Evolutionary conservation across 2,329 filamentous ascomycete genomes (phyloP).

Genomic region (Beauveria brongniartii): DNA sequence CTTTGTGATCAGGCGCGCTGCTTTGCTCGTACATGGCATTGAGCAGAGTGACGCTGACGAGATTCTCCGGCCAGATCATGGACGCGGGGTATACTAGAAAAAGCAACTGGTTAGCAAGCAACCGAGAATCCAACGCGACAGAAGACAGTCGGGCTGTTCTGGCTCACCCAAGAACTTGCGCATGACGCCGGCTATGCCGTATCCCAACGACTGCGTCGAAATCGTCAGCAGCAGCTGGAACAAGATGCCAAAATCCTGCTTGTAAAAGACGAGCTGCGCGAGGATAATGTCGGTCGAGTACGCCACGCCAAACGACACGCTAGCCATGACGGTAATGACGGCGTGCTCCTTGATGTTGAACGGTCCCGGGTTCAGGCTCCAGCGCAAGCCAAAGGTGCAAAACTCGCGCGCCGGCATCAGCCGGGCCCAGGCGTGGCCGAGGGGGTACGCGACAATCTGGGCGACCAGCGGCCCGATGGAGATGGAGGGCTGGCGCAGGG

Average conservation of each 20-base stretch:
- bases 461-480: slow-evolving; percentile 52
- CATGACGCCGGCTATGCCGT: slow-evolving; percentile 61
- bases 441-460: slow-evolving; percentile 55
- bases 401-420: slow-evolving; percentile 43
- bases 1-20: slow-evolving; percentile 38
- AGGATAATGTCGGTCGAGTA: slow-evolving; percentile 70
- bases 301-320: slow-evolving; percentile 60
- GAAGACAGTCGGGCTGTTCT: too few relatives aligned
- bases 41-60: slow-evolving; percentile 60
- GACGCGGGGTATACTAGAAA: slow-evolving; percentile 51
- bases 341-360: slow-evolving; percentile 66
- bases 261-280: slow-evolving; percentile 64
- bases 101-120: not conserved
- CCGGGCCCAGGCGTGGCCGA: slow-evolving; percentile 53
- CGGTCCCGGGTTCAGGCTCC: slow-evolving; percentile 57
- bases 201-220: slow-evolving; percentile 61
- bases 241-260: slow-evolving; percentile 56
- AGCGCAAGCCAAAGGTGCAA: slow-evolving; percentile 43
- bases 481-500: slow-evolving; percentile 53
- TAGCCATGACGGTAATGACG: slow-evolving; percentile 63
- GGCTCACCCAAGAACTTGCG: slow-evolving; percentile 50
- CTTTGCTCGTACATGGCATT: slow-evolving; percentile 63
- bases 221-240: slow-evolving; percentile 61
- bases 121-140: not conserved
- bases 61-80: slow-evolving; percentile 66